These are phyloP conservation scores for Wakefieldia striispora DNA, from an alignment of 768 basidiomycete species.

Conservation along the genomic window DNA sequence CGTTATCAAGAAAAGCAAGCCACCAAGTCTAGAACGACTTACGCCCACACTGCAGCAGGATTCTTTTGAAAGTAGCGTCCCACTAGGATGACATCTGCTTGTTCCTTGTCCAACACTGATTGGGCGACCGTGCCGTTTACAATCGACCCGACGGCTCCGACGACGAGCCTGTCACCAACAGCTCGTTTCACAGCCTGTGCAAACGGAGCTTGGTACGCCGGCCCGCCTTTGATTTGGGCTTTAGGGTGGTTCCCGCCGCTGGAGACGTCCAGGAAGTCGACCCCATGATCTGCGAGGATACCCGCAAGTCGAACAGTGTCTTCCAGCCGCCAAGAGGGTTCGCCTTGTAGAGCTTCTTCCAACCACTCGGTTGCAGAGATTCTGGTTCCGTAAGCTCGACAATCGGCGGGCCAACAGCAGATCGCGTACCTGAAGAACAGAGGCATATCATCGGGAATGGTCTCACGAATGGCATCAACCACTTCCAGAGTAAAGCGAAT, in stretches of 20 bases:
- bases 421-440: slow-evolving; percentile 63
- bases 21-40: slow-evolving; percentile 6
- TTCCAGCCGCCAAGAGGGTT: slow-evolving; percentile 64
- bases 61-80: slow-evolving; percentile 61
- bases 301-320: slow-evolving; percentile 63
- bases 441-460: slow-evolving; percentile 61
- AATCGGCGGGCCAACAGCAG: neutral
- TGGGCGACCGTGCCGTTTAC: slow-evolving; percentile 42
- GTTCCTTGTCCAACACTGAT: slow-evolving; percentile 39
- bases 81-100: slow-evolving; percentile 48
- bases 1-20: neutral
- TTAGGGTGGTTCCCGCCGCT: slow-evolving; percentile 54
- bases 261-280: slow-evolving; percentile 76
- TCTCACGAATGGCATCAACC: slow-evolving; percentile 58
- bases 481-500: slow-evolving; percentile 60
- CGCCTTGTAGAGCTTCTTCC: slow-evolving; percentile 53
- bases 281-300: slow-evolving; percentile 59
- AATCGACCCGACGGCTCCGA: slow-evolving; percentile 27
- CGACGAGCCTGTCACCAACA: slow-evolving; percentile 39
- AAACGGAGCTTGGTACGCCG: slow-evolving; percentile 56
- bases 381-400: slow-evolving; percentile 18
- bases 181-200: slow-evolving; percentile 52
- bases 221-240: slow-evolving; percentile 26
- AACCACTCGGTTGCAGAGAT: slow-evolving; percentile 77
- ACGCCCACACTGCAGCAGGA: slow-evolving; percentile 45